Evolutionary conservation across 495 filamentous ascomycete genomes (phyloP).

Genomic region (Gamarada debralockiae): DNA sequence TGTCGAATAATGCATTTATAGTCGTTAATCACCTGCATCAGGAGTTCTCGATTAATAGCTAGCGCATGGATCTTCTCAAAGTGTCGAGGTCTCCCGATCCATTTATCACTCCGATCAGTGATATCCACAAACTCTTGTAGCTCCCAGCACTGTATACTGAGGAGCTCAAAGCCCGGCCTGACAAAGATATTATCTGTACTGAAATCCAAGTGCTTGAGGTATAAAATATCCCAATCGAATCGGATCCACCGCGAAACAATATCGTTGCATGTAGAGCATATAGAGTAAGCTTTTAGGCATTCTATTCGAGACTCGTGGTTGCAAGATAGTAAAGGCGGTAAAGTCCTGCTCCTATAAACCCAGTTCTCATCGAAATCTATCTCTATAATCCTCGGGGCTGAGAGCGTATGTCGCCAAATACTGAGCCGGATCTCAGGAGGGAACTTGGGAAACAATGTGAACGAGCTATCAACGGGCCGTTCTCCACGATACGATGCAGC

Average conservation of each 20-base stretch:
- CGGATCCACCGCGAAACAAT: too few relatives aligned
- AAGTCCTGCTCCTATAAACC: not conserved
- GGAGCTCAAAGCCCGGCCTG: not conserved
- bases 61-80: not conserved
- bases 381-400: not conserved
- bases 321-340: not conserved
- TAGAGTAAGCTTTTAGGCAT: not conserved
- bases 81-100: not conserved
- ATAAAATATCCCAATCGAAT: not conserved
- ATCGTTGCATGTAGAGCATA: not conserved
- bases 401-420: not conserved
- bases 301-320: not conserved
- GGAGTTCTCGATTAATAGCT: not conserved
- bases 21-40: not conserved
- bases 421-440: not conserved
- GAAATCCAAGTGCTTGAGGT: not conserved
- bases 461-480: not conserved
- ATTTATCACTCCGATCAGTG: not conserved
- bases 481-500: not conserved
- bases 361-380: not conserved
- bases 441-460: not conserved
- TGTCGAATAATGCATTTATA: not conserved
- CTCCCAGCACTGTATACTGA: not conserved
- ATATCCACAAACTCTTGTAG: too few relatives aligned
- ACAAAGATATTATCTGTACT: not conserved